phyloP scores from a whole-genome alignment of 345 rosid genomes.

The Cardamine chenopodiifolia region DNA sequence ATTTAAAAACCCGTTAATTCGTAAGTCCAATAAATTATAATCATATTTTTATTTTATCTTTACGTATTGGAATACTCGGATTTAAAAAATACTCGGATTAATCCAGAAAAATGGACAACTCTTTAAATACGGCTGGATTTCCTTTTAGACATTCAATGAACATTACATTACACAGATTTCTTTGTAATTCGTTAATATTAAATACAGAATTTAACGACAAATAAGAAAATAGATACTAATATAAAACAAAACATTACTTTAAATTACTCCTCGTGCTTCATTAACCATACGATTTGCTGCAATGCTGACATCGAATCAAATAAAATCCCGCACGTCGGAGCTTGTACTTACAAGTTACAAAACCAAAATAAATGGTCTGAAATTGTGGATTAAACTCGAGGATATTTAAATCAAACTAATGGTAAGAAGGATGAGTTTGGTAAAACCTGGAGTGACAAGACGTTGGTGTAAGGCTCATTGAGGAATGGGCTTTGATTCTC shows the following conservation, averaged over 20 bases:
- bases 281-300: background rate
- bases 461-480: constrained; percentile 42
- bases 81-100: background rate
- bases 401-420: background rate
- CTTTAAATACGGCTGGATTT: background rate
- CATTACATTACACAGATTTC: background rate
- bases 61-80: constrained; percentile 13
- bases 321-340: constrained; percentile 8
- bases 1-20: background rate
- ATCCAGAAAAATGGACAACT: background rate
- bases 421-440: constrained; percentile 18
- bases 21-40: constrained; percentile 14
- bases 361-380: background rate
- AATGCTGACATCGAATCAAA: constrained; percentile 10
- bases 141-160: background rate
- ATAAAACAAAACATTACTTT: background rate
- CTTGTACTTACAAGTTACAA: background rate
- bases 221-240: too few species aligned
- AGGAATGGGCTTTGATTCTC: constrained; percentile 40
- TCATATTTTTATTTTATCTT: background rate
- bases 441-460: constrained; percentile 35
- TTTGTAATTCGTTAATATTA: background rate
- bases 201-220: background rate
- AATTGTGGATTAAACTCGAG: background rate
- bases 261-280: background rate